Evolutionary conservation across 2,329 filamentous ascomycete genomes (phyloP), one percentile per base, ranked within the genome.

Genomic region (Hypoxylon sp.): DNA sequence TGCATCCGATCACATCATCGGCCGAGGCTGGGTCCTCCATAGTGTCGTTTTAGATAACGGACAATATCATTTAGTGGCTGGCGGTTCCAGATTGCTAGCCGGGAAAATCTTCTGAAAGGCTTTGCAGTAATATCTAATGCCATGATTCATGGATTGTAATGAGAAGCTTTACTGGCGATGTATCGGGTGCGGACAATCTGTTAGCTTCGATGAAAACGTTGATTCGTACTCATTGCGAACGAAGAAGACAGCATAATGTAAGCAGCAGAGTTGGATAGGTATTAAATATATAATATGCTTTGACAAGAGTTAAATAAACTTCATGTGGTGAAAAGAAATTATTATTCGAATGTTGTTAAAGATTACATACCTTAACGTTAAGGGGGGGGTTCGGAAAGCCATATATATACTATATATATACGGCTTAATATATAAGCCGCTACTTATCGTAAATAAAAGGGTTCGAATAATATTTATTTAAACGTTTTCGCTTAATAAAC

Each of bases 1-100:
- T 32, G 36, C 30, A 34, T 25, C n/a, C 59, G 17, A 58, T 14
- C 32, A n/a, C n/a, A n/a, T 19, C 19, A 21, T 48, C 25, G 19
- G 25, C 28, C 38, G 30, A 17, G 30, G n/a, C 19, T 23, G 34
- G 21, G n/a, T 45, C n/a, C 14, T 19, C 38, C 17, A 45, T 2
- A 13, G n/a, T 13, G 14, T 11, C 13, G 7, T 10, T 49, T 28
- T 13, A 17, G 25, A 32, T 30, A 49, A 3, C 14, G 17, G 25
- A 7, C 1, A 25, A 19, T 9, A 11, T n/a, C n/a, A n/a, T 32
- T 46, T 30, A 49, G 46, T 28, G n/a, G 4, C 38, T 21, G 34
- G 34, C 17, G 53, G 21, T 13, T 23, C 43, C 11, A 14, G 41
- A 41, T 43, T 43, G 38, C 17, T 19, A 3, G 25, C 11, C 25